Percentiles rank a stretch among this genome's conserved stretches.
These are phyloP conservation scores for Salix brachista DNA, from an alignment of 345 rosid genomes.

Conservation along the genomic window DNA sequence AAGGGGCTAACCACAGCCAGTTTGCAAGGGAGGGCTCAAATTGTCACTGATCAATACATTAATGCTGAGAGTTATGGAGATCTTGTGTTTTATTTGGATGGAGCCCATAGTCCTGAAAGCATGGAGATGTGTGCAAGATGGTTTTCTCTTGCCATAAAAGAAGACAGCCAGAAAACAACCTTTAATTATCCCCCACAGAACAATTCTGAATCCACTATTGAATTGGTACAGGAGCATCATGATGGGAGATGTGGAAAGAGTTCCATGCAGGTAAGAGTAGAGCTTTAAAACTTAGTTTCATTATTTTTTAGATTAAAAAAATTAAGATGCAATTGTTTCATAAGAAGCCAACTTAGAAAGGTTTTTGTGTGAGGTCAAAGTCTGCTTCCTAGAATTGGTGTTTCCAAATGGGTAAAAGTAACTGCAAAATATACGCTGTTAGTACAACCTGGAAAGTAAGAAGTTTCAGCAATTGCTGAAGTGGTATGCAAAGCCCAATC, in stretches of 20 bases:
- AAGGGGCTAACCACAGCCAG: constrained; percentile 76
- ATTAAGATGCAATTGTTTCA: neutral
- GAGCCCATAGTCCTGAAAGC: constrained; percentile 96
- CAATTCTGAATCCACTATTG: constrained; percentile 32
- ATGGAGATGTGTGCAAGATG: constrained; percentile 85
- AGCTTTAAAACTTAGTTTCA: neutral
- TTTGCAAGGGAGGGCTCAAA: constrained; percentile 94
- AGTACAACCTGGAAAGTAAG: neutral
- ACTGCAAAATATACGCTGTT: neutral
- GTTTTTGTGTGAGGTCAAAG: neutral
- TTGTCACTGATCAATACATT: constrained; percentile 55
- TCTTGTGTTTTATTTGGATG: constrained; percentile 85
- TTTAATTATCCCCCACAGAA: constrained; percentile 33
- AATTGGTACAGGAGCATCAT: constrained; percentile 17
- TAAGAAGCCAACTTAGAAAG: neutral
- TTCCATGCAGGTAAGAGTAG: constrained; percentile 52
- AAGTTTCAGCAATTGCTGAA: neutral
- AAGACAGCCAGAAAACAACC: constrained; percentile 34
- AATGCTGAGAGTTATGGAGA: constrained; percentile 48
- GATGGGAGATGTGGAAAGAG: constrained; percentile 25
- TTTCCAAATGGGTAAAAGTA: neutral
- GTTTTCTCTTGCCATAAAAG: constrained; percentile 68
- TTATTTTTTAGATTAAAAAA: neutral
- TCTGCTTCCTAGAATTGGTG: neutral
- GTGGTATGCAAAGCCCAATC: neutral